Evolutionary conservation across 139 green algal genomes (phyloP).

Genomic region (Pseudopediastrum boryanum): DNA sequence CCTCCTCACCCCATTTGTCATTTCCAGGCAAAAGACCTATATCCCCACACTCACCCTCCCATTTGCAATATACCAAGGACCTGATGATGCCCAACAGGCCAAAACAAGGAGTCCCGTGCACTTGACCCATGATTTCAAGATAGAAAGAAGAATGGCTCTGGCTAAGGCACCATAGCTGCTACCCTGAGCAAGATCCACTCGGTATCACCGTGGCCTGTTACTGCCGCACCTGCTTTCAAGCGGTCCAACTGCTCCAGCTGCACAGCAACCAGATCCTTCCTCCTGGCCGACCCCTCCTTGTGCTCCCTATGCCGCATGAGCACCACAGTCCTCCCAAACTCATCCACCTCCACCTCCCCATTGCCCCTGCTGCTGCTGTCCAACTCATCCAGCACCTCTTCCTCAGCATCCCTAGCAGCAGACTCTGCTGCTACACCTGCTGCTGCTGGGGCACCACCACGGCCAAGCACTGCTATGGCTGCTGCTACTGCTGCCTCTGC

Average conservation of each 20-base stretch:
- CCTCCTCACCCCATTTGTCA: too few relatives aligned
- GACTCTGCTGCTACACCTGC: slow-evolving; percentile 52
- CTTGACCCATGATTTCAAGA: too few relatives aligned
- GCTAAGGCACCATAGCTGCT: too few relatives aligned
- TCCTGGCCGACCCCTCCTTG: slow-evolving; percentile 20
- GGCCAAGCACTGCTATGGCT: slow-evolving; percentile 59
- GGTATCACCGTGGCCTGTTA: too few relatives aligned
- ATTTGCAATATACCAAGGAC: too few relatives aligned
- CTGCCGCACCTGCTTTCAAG: background rate
- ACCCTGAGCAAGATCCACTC: too few relatives aligned
- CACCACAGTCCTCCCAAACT: slow-evolving; percentile 89
- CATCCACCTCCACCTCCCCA: slow-evolving; percentile 65
- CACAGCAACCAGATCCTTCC: background rate
- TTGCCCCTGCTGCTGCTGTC: background rate
- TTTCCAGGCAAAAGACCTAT: too few relatives aligned
- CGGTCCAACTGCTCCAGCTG: background rate
- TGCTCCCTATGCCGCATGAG: slow-evolving; percentile 56
- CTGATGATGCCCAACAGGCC: too few relatives aligned
- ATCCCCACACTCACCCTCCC: too few relatives aligned
- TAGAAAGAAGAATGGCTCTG: too few relatives aligned
- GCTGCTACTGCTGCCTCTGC: slow-evolving; percentile 71
- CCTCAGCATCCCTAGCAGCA: slow-evolving; percentile 49
- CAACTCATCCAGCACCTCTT: background rate
- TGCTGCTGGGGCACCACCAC: slow-evolving; percentile 43
- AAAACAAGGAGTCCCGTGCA: too few relatives aligned